Conservation (phyloP, 306 rosid species). For the Fragaria ananassa region DNA sequence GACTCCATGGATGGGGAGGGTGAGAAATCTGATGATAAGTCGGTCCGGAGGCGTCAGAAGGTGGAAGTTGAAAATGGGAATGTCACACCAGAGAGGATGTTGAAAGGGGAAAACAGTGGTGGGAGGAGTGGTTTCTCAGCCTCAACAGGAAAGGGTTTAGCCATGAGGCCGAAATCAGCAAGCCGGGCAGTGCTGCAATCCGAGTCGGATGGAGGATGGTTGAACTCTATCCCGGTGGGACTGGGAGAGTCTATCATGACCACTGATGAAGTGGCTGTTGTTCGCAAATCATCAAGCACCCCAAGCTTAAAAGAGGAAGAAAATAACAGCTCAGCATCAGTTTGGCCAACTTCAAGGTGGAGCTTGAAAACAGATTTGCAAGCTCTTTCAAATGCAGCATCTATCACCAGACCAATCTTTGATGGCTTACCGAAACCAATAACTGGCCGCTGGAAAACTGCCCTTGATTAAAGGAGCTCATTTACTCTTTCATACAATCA, state of each 20-base stretch:
- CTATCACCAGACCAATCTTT: constrained; percentile 62
- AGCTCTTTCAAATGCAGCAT: constrained; percentile 46
- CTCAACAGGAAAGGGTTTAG: constrained; percentile 59
- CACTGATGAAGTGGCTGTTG: constrained; percentile 39
- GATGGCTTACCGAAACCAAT: constrained; percentile 86
- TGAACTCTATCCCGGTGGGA: constrained; percentile 60
- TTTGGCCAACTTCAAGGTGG: constrained; percentile 66
- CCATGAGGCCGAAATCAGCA: constrained; percentile 68
- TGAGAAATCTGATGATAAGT: constrained; percentile 68
- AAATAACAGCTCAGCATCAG: constrained; percentile 37
- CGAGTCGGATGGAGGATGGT: constrained; percentile 56
- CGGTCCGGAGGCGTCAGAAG: constrained; percentile 76
- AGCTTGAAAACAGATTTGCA: constrained; percentile 70
- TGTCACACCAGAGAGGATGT: constrained; percentile 50
- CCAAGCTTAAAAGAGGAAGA: constrained; percentile 75
- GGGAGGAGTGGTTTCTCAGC: constrained; percentile 48
- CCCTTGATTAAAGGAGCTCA: constrained; percentile 61
- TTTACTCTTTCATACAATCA: constrained; percentile 14
- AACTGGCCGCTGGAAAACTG: constrained; percentile 72
- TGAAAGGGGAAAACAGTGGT: constrained; percentile 50
- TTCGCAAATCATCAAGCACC: constrained; percentile 66
- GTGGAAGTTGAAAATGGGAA: constrained; percentile 51
- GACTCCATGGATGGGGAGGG: constrained; percentile 48
- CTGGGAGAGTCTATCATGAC: constrained; percentile 65
- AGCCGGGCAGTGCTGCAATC: constrained; percentile 44